Evolutionary conservation across 345 rosid species (phyloP), one percentile per base, ranked within the genome.

Genomic region (Murraya paniculata): DNA sequence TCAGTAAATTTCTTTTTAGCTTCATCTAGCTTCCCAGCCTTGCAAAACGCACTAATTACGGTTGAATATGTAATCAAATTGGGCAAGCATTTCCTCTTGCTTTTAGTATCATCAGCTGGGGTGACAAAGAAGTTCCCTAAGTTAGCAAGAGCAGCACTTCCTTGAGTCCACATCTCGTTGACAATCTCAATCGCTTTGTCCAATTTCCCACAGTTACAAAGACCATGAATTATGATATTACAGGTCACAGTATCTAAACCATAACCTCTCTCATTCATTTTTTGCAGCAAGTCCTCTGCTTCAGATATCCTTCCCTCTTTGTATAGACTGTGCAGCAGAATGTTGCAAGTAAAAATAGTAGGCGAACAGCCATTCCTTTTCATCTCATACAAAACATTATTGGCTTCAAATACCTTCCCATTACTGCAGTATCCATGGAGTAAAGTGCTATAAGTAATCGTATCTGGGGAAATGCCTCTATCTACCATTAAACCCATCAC

Each of bases 141-240:
- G 79, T 87, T 90, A 71, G 91, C 97, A 80, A 96, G 93, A 85
- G 97, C 98, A 79, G 97, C 97, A 84, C 92, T 90, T 87, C 98
- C 98, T 74, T 89, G 90, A 55, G 79, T 88, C 89, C 95, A 92
- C 98, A 96, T 89, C 68, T 86, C 94, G 81, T 77, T 84, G 64
- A 87, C 91, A 67, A 96, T 88, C 85, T 94, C 95, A 74, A 94
- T 82, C 72, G 98, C 99, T 88, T 90, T 92, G 81, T 96, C 97
- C 81, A 96, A 75, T 75, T 90, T 90, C 61, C 93, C 97, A 77
- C 84, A 81, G 56, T 80, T 88, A 83, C 99, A 94, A 28, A 96
- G 90, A 81, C 97, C 97, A 81, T 90, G 90, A 83, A 92, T 87
- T 68, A 96, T 85, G 75, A 91, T 90, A 84, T 96, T 96, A 84